Conservation (phyloP, 208 protist genomes). For the Crithidia brevicula region DNA sequence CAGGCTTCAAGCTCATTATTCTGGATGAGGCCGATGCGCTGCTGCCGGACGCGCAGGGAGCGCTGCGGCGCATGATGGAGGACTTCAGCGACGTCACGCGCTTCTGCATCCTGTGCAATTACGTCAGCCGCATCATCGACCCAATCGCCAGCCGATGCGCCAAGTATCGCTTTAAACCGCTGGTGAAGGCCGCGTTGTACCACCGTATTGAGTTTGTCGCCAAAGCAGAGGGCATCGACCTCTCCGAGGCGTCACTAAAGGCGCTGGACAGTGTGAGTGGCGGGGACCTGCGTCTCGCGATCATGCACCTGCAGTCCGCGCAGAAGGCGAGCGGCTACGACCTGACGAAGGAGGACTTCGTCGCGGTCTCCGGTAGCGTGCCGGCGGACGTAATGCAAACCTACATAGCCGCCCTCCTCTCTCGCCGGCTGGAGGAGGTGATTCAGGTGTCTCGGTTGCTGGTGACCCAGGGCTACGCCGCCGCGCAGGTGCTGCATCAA, state of each 20-base stretch:
- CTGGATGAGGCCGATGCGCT: slow-evolving; percentile 99
- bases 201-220: slow-evolving; percentile 91
- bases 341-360: slow-evolving; percentile 82
- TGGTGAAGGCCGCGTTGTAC: slow-evolving; percentile 85
- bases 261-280: slow-evolving; percentile 87
- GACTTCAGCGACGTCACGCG: slow-evolving; percentile 97
- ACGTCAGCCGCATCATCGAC: slow-evolving; percentile 98
- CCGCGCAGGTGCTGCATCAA: slow-evolving; percentile 74
- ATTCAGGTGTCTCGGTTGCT: slow-evolving; percentile 58
- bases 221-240: slow-evolving; percentile 80
- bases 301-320: slow-evolving; percentile 96
- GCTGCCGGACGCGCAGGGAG: slow-evolving; percentile 98
- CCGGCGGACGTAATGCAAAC: slow-evolving; percentile 56
- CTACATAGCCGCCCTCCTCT: slow-evolving; percentile 66
- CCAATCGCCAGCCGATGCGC: slow-evolving; percentile 99
- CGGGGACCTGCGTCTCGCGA: slow-evolving; percentile 97
- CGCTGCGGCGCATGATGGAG: slow-evolving; percentile 99
- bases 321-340: slow-evolving; percentile 81
- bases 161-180: slow-evolving; percentile 99
- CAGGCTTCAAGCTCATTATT: slow-evolving; percentile 99
- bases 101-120: slow-evolving; percentile 99
- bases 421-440: slow-evolving; percentile 58
- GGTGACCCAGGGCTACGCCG: slow-evolving; percentile 76
- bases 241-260: slow-evolving; percentile 66
- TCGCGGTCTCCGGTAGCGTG: slow-evolving; percentile 84